phyloP scores from a whole-genome alignment of 768 basidiomycete genomes.

The Tephrocybe rancida region DNA sequence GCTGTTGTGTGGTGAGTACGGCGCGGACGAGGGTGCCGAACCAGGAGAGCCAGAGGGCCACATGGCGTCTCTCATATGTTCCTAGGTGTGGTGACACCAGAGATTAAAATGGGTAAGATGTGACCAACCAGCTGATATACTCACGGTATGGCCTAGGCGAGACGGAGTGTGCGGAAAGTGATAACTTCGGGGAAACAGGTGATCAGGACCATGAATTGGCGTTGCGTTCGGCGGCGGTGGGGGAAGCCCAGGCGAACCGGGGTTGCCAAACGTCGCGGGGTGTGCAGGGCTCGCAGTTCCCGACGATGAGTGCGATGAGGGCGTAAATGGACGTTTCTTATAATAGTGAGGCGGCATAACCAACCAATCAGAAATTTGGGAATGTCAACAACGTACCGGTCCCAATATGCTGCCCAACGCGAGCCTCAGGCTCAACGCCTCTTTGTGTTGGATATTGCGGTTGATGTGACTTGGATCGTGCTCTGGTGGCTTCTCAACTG shows the following conservation, averaged over 20 bases:
- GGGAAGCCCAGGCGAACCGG: constrained; percentile 21
- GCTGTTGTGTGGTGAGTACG: constrained; percentile 10
- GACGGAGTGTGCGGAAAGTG: constrained; percentile 23
- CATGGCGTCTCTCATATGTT: constrained; percentile 10
- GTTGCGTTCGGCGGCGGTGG: constrained; percentile 26
- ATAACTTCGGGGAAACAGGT: constrained; percentile 29
- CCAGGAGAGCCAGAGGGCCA: constrained; percentile 12
- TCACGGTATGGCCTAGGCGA: constrained; percentile 20
- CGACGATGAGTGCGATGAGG: constrained; percentile 47
- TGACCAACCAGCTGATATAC: constrained; percentile 1
- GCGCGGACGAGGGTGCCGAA: constrained; percentile 13
- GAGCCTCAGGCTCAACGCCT: constrained; percentile 54
- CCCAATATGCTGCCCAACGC: constrained; percentile 63
- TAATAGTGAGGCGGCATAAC: constrained; percentile 12
- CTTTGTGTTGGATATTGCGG: constrained; percentile 42
- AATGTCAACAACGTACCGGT: constrained; percentile 45
- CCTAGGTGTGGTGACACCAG: constrained; percentile 9
- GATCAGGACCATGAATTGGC: constrained; percentile 22
- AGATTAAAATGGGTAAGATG: constrained; percentile 5
- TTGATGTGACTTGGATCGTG: constrained; percentile 26
- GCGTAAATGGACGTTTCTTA: constrained; percentile 55
- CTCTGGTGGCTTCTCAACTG: constrained; percentile 22
- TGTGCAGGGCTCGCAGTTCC: constrained; percentile 53
- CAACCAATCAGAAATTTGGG: constrained; percentile 9
- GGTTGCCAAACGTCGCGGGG: constrained; percentile 31